Evolutionary conservation across 163 green algal species (phyloP), one percentile per base, ranked within the genome.

Genomic region (Coccomyxa subellipsoidea): DNA sequence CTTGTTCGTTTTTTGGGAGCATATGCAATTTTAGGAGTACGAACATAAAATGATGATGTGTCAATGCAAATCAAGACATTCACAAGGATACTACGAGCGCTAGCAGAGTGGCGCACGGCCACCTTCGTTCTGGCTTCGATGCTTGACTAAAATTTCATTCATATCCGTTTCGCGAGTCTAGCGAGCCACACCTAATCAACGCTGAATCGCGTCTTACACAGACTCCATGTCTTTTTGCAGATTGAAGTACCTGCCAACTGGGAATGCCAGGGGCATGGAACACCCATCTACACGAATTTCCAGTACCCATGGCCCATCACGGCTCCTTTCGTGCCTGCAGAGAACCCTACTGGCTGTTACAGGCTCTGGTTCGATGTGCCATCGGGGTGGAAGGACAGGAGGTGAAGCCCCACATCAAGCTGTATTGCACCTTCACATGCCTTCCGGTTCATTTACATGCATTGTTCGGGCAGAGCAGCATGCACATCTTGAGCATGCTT

Each of bases 281-380:
- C 84, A 1, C 94, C 96, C 21, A 96, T 98, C 84, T 99, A 99
- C 88, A 96, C 94, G 32, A 99, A 99, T 83, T 96, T 98, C 78
- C 81, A 92, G 8, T 99, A 99, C 87, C 95, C 96, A 10, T 94
- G 94, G 77, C 87, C 89, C 35, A 84, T 94, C 27, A 88, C 94
- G 70, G 95, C 96, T 7, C 96, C 96, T 9, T 91, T 88, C 73
- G 94, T 98, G 35, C 96, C 95, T 0, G 69, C 82, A 7, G 87
- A 94, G 38, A 99, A 99, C 86, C 95, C 95, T 39, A 98, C 95
- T 3, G 95, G 93, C 18, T 97, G 93, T 85, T 99, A 98, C 85
- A 87, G 90, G 9, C 88, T 88, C 69, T 81, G 15, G 1, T 98
- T 99, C 69, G n/a, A 82, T 4, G 38, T 79, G 36, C 75, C 38